Evolutionary conservation across 768 basidiomycete species (phyloP).

Genomic region (Mycena venus): DNA sequence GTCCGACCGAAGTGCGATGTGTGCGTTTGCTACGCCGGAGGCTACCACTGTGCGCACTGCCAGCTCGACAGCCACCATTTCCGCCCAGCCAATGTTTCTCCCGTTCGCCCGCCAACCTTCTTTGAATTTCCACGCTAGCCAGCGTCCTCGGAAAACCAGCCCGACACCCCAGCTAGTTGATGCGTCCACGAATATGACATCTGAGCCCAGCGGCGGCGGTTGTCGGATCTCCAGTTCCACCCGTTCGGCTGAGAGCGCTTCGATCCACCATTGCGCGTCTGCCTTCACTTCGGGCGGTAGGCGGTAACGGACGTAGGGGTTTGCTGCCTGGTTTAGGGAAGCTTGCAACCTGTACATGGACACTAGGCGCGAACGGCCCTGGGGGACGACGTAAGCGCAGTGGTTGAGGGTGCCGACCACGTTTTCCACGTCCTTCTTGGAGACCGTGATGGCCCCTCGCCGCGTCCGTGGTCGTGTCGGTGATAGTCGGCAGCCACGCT

Average conservation of each 20-base stretch:
- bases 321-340: neutral
- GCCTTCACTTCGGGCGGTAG: neutral
- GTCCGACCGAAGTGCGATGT: conserved; percentile 53
- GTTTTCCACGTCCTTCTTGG: neutral
- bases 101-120: conserved; percentile 43
- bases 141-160: conserved; percentile 45
- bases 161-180: conserved; percentile 58
- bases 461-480: neutral
- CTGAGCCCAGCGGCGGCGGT: conserved; percentile 4
- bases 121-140: conserved; percentile 57
- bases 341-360: neutral
- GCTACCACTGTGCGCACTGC: conserved; percentile 49
- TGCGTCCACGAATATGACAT: conserved; percentile 55
- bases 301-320: neutral
- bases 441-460: neutral
- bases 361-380: neutral
- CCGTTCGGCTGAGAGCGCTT: neutral
- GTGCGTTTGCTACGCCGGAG: conserved; percentile 34
- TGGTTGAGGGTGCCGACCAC: neutral
- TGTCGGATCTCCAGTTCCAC: conserved; percentile 12
- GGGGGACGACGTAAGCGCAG: neutral
- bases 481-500: no score
- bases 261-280: neutral
- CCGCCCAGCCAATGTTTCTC: conserved; percentile 59
- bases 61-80: conserved; percentile 59